These are phyloP conservation scores for Rhizopus delemar DNA, from an alignment of 371 early-diverging fungal species.

Conservation along the genomic window DNA sequence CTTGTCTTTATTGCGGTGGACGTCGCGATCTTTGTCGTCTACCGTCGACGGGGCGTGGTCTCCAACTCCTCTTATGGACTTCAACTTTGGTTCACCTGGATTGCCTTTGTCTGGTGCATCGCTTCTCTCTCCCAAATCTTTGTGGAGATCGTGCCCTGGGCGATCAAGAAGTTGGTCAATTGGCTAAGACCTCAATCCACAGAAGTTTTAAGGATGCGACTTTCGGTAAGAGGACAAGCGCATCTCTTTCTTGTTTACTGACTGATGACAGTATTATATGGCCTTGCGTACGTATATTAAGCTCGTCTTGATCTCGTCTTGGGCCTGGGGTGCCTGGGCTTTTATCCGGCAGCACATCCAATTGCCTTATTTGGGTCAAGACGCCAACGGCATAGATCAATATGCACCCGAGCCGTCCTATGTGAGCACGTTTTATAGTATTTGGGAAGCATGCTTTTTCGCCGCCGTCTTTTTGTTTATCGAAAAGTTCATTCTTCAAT, in stretches of 20 bases:
- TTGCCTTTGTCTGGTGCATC: slow-evolving; percentile 49
- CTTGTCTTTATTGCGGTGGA: slow-evolving; percentile 36
- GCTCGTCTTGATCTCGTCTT: slow-evolving; percentile 36
- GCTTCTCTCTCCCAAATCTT: slow-evolving; percentile 31
- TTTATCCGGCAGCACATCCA: slow-evolving; percentile 28
- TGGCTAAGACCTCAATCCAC: slow-evolving; percentile 37
- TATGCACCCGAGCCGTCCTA: slow-evolving; percentile 18
- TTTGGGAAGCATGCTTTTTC: slow-evolving; percentile 49
- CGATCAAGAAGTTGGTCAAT: slow-evolving; percentile 36
- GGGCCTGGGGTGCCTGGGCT: slow-evolving; percentile 53
- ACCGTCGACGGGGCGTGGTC: slow-evolving; percentile 11
- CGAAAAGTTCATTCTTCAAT: slow-evolving; percentile 62
- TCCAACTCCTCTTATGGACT: slow-evolving; percentile 33
- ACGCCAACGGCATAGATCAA: neutral
- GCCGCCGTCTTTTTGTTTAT: slow-evolving; percentile 51
- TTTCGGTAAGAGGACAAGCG: slow-evolving; percentile 34
- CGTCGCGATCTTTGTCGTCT: slow-evolving; percentile 38
- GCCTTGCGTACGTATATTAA: slow-evolving; percentile 44
- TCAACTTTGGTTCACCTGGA: slow-evolving; percentile 49
- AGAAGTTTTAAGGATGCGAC: slow-evolving; percentile 50
- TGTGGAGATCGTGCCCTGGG: slow-evolving; percentile 46
- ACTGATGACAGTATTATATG: slow-evolving; percentile 45
- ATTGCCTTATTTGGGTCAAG: slow-evolving; percentile 13
- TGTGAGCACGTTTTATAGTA: slow-evolving; percentile 30
- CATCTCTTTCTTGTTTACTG: neutral